phyloP scores from a whole-genome alignment of 2,329 filamentous ascomycete genomes.

The Microsporum ferrugineum region DNA sequence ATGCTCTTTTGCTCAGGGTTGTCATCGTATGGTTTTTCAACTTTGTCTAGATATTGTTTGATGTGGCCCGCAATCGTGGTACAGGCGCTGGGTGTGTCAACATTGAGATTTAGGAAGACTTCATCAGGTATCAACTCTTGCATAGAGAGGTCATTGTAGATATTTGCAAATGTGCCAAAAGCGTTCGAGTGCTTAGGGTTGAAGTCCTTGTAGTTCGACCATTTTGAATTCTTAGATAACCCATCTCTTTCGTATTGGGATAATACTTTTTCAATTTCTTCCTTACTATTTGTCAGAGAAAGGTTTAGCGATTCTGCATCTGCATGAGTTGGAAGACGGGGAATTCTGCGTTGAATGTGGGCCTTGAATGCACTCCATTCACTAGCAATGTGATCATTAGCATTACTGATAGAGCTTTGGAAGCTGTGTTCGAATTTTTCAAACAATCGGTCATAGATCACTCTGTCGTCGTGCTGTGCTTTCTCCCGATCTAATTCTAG shows the following conservation, averaged over 20 bases:
- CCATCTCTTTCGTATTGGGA: not conserved
- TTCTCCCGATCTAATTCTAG: conserved; percentile 35
- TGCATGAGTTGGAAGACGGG: conserved; percentile 32
- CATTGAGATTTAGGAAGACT: conserved; percentile 3
- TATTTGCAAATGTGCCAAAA: conserved; percentile 14
- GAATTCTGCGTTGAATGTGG: conserved; percentile 30
- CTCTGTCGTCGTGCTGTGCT: conserved; percentile 6
- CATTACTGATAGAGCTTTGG: conserved; percentile 20
- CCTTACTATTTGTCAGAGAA: conserved; percentile 33
- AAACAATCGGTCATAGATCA: conserved; percentile 23
- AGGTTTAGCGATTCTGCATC: conserved; percentile 24
- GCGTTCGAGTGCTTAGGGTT: not conserved
- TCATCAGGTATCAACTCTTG: conserved; percentile 13
- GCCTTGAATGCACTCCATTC: conserved; percentile 35
- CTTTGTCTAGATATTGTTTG: conserved; percentile 24
- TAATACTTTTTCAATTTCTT: conserved; percentile 6
- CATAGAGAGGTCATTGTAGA: conserved; percentile 19
- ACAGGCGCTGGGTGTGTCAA: conserved; percentile 15
- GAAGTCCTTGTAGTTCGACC: not conserved
- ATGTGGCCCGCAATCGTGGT: conserved; percentile 26
- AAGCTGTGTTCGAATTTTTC: conserved; percentile 20
- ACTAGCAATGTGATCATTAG: conserved; percentile 22
- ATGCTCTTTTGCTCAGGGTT: conserved; percentile 42
- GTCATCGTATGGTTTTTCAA: conserved; percentile 30
- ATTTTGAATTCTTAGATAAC: not conserved